These are phyloP conservation scores for Solanum chiquidenum DNA, from an alignment of 257 asterid species.

Conservation along the genomic window DNA sequence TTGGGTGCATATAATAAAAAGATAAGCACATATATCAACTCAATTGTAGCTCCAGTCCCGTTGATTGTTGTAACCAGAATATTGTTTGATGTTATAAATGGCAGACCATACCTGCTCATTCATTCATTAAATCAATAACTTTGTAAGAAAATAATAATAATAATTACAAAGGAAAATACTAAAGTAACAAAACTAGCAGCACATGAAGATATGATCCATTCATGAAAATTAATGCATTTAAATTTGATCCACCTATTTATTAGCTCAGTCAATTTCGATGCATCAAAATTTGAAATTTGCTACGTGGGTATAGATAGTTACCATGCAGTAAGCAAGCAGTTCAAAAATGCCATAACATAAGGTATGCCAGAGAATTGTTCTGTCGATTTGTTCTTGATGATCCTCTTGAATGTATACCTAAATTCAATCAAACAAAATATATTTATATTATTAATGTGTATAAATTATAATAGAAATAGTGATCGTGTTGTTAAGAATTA, in stretches of 20 bases:
- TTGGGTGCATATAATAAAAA: conserved; percentile 44
- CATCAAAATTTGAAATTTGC: no score
- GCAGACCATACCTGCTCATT: conserved; percentile 64
- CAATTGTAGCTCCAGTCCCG: conserved; percentile 57
- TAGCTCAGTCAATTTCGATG: no score
- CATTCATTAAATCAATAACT: not conserved
- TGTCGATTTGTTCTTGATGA: conserved; percentile 40
- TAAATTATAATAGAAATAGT: not conserved
- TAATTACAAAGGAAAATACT: no score
- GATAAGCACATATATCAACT: conserved; percentile 36
- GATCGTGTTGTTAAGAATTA: not conserved
- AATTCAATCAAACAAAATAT: not conserved
- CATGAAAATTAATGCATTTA: no score
- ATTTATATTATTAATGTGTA: not conserved
- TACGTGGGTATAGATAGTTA: conserved; percentile 1
- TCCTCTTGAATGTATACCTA: conserved; percentile 80
- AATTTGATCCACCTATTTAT: no score
- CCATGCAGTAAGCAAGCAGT: conserved; percentile 79
- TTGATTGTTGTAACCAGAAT: conserved; percentile 52
- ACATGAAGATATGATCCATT: no score
- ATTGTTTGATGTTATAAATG: conserved; percentile 73
- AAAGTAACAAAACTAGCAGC: no score
- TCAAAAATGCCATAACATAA: conserved; percentile 66
- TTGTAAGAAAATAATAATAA: not conserved
- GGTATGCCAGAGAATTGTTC: conserved; percentile 87